Conservation (phyloP, 1,284 basidiomycete species). For the Ganoderma sinense region DNA sequence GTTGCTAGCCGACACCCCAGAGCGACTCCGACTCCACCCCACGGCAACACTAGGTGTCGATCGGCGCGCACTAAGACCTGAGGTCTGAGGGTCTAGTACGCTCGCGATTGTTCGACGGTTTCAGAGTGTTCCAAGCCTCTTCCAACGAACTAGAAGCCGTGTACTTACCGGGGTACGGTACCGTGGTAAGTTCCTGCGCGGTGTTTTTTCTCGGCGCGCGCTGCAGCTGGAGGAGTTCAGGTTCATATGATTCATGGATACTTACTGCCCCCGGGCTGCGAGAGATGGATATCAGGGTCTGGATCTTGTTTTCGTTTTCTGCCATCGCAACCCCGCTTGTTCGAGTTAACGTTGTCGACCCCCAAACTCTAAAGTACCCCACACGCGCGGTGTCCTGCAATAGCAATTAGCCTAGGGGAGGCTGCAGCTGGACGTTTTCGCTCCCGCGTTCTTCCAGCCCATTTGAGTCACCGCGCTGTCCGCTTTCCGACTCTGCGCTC, state of each 20-base stretch:
- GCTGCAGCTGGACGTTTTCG: too few relatives aligned
- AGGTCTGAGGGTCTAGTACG: background rate
- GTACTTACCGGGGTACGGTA: too few relatives aligned
- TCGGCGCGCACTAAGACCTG: background rate
- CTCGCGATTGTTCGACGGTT: conserved; percentile 1
- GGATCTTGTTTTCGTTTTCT: too few relatives aligned
- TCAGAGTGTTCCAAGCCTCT: too few relatives aligned
- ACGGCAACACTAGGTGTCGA: background rate
- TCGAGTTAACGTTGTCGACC: too few relatives aligned
- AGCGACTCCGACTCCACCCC: background rate
- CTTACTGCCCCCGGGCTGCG: too few relatives aligned
- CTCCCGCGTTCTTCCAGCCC: background rate
- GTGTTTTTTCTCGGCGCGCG: background rate
- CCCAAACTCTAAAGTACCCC: background rate
- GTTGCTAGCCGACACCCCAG: background rate
- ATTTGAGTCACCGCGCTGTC: background rate
- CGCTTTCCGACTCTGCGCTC: background rate
- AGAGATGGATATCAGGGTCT: too few relatives aligned
- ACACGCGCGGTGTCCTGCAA: background rate
- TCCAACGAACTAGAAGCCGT: too few relatives aligned
- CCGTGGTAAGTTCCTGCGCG: background rate
- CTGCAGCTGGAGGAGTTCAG: background rate
- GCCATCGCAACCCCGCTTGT: background rate
- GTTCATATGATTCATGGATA: too few relatives aligned
- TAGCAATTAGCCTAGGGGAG: background rate